These are phyloP conservation scores for Galeopsis tetrahit DNA, from an alignment of 257 asterid species.

Conservation along the genomic window DNA sequence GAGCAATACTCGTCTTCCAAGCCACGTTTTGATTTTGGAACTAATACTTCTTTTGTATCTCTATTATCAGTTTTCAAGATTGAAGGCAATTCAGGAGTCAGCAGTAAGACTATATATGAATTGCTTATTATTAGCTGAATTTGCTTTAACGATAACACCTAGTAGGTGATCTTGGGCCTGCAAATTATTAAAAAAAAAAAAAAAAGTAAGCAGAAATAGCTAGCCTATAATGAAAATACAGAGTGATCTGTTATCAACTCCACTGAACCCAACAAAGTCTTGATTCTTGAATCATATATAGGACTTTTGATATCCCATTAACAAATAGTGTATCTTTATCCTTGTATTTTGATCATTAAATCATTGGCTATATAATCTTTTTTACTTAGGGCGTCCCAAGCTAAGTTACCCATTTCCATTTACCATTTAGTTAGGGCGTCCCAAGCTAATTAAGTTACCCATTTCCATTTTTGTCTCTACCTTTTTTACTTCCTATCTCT, in stretches of 20 bases:
- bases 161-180: conserved; percentile 95
- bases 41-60: conserved; percentile 60
- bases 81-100: conserved; percentile 78
- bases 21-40: conserved; percentile 93
- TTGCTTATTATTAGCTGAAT: conserved; percentile 67
- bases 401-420: too few relatives aligned
- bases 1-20: conserved; percentile 84
- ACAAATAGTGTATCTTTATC: neutral
- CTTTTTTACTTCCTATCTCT: too few relatives aligned
- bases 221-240: conserved; percentile 26
- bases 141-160: conserved; percentile 81
- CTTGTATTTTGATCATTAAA: conserved; percentile 30
- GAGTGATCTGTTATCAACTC: conserved; percentile 28
- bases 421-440: too few relatives aligned
- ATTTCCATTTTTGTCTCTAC: too few relatives aligned
- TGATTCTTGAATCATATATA: conserved; percentile 23
- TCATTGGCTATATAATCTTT: conserved; percentile 18
- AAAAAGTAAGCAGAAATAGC: conserved; percentile 24
- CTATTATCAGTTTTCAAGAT: conserved; percentile 46
- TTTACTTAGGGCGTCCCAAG: neutral
- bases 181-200: conserved; percentile 34
- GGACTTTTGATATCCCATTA: conserved; percentile 18
- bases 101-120: conserved; percentile 81
- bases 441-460: too few relatives aligned
- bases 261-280: conserved; percentile 26